These are phyloP conservation scores for Phyllostachys edulis DNA, from an alignment of 176 grass and related monocot species.

Conservation along the genomic window DNA sequence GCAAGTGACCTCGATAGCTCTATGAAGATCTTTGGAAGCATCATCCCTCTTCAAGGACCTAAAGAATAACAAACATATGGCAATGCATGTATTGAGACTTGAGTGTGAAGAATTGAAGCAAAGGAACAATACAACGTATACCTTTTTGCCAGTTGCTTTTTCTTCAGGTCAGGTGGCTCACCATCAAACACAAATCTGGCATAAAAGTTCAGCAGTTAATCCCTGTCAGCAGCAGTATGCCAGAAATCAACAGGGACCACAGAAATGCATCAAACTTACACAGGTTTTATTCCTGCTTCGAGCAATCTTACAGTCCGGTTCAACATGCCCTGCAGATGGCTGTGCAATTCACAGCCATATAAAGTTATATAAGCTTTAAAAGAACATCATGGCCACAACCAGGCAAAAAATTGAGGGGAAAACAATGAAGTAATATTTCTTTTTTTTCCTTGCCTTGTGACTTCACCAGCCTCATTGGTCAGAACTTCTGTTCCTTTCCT, in stretches of 20 bases:
- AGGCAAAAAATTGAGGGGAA: neutral
- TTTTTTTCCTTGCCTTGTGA: constrained; percentile 62
- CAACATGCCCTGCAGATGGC: constrained; percentile 93
- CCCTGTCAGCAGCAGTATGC: constrained; percentile 15
- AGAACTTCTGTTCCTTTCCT: constrained; percentile 71
- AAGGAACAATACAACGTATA: constrained; percentile 16
- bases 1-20: constrained; percentile 70
- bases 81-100: neutral
- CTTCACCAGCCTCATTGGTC: constrained; percentile 87
- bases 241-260: constrained; percentile 19
- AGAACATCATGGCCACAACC: neutral
- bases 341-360: constrained; percentile 18
- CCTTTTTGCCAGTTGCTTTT: constrained; percentile 80
- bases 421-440: neutral
- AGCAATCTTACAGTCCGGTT: constrained; percentile 80
- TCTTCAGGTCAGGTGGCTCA: constrained; percentile 84
- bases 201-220: constrained; percentile 24
- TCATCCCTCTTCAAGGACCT: constrained; percentile 74
- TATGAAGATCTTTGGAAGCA: constrained; percentile 64
- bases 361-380: constrained; percentile 12
- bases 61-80: constrained; percentile 26
- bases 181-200: constrained; percentile 96
- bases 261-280: constrained; percentile 55
- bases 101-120: constrained; percentile 19
- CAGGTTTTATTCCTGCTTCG: constrained; percentile 89